Evolutionary conservation across 192 early-diverging fungal genomes (phyloP).

Genomic region (Spizellomyces sp.): DNA sequence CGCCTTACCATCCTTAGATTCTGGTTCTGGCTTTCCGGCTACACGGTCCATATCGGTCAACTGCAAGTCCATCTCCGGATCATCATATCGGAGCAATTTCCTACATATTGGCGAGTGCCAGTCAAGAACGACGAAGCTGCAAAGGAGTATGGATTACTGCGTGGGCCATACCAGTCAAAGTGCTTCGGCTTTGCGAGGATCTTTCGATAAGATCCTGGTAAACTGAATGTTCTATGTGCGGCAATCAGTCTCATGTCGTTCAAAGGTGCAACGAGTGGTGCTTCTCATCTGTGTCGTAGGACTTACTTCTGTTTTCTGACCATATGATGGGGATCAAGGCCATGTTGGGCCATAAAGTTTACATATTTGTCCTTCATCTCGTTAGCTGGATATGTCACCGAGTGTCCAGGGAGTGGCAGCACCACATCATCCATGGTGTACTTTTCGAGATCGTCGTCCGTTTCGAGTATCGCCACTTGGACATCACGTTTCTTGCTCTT

Average conservation of each 20-base stretch:
- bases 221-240: neutral
- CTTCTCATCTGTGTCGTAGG: neutral
- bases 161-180: slow-evolving; percentile 35
- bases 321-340: slow-evolving; percentile 70
- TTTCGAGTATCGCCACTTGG: slow-evolving; percentile 54
- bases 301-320: slow-evolving; percentile 56
- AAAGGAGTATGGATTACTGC: no score
- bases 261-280: slow-evolving; percentile 7
- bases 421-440: slow-evolving; percentile 90
- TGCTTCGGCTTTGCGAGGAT: slow-evolving; percentile 41
- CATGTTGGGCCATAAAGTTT: slow-evolving; percentile 72
- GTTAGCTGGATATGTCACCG: slow-evolving; percentile 80
- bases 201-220: slow-evolving; percentile 51
- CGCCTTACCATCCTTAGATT: slow-evolving; percentile 27
- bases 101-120: slow-evolving; percentile 6
- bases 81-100: slow-evolving; percentile 38
- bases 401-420: slow-evolving; percentile 85
- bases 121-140: no score
- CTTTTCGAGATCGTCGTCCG: slow-evolving; percentile 64
- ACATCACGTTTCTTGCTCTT: slow-evolving; percentile 4
- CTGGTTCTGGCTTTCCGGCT: slow-evolving; percentile 33
- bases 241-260: neutral
- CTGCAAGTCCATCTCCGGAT: slow-evolving; percentile 30
- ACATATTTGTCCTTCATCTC: slow-evolving; percentile 65
- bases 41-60: slow-evolving; percentile 41